Conservation (phyloP, 139 green algal genomes). For the Auxenochlorella protothecoides region DNA sequence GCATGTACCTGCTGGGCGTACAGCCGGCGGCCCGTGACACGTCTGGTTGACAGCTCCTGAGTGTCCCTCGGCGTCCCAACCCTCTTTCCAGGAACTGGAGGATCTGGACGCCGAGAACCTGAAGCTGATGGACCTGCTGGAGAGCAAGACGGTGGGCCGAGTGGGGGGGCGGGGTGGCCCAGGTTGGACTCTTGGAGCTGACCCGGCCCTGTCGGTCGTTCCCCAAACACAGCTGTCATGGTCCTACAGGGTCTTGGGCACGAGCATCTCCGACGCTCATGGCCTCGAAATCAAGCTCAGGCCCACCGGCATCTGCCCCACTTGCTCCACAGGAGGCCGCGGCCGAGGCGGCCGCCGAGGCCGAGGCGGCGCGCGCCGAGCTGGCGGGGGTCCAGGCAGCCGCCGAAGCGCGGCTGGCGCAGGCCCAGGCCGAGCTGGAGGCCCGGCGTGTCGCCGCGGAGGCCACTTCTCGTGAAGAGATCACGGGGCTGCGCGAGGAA, state of each 20-base stretch:
- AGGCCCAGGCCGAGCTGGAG: background rate
- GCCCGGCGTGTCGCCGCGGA: no score
- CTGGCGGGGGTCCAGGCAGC: background rate
- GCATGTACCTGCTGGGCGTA: background rate
- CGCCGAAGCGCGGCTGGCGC: background rate
- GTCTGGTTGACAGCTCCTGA: background rate
- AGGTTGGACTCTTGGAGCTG: conserved; percentile 3
- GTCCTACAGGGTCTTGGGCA: background rate
- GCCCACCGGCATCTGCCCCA: background rate
- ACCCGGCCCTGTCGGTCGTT: no score
- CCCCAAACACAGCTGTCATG: no score
- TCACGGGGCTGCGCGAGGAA: no score
- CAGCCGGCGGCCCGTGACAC: background rate
- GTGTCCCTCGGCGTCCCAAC: background rate
- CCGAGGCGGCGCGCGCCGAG: background rate
- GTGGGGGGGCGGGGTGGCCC: background rate
- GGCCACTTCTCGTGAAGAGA: no score
- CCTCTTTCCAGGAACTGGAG: conserved; percentile 1
- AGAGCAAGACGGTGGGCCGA: conserved; percentile 9
- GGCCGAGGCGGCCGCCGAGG: background rate
- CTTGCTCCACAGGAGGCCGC: background rate
- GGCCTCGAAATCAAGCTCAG: background rate
- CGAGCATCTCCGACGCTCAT: conserved; percentile 1
- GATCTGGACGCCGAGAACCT: conserved; percentile 12
- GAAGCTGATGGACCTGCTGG: conserved; percentile 21